Evolutionary conservation across 73 alveolate genomes (phyloP), one percentile per base, ranked within the genome.

Genomic region (Paramecium caudatum): DNA sequence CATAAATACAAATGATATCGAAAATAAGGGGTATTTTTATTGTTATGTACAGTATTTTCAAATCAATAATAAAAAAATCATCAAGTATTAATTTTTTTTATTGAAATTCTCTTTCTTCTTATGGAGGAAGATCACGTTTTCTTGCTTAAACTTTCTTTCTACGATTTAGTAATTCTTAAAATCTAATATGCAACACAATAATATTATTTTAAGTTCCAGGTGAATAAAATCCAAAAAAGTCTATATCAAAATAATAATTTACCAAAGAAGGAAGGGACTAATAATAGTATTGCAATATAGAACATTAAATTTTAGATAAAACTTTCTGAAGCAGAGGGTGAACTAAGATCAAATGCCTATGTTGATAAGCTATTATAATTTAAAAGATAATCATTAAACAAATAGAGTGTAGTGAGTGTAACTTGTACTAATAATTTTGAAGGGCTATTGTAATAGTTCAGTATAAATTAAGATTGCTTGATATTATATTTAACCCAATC

Each of bases 391-490:
- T 74, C 88, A 74, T 74, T 27, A 43, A 74, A 74, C 15, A 74
- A 2, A 19, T 27, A 36, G 0, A 27, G 23, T 2, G 47, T 74
- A 15, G 39, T n/a, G 13, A 74, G 16, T 16, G 43, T 74, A 3
- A 47, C 88, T 74, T 74, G 43, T 37, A 74, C 43, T 12, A 74
- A 19, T 15, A 34, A 41, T 9, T 74, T 36, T 36, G 70, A 15
- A 21, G 88, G 88, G 21, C 55, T 37, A 74, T 74, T 74, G 43
- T 36, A 74, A 17, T 74, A 74, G 32, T 74, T 74, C 19, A 74
- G 21, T 6, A 74, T 19, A 10, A 41, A 74, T 74, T 74, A 39
- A 2, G 65, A 21, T 16, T 74, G 19, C 19, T 74, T 27, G 16
- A 19, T 37, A 74, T 36, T 37, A 47, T 41, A 74, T 74, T 39